Base-by-base conservation (phyloP, 345 rosid genomes). In the Rhizophora mangle region DNA sequence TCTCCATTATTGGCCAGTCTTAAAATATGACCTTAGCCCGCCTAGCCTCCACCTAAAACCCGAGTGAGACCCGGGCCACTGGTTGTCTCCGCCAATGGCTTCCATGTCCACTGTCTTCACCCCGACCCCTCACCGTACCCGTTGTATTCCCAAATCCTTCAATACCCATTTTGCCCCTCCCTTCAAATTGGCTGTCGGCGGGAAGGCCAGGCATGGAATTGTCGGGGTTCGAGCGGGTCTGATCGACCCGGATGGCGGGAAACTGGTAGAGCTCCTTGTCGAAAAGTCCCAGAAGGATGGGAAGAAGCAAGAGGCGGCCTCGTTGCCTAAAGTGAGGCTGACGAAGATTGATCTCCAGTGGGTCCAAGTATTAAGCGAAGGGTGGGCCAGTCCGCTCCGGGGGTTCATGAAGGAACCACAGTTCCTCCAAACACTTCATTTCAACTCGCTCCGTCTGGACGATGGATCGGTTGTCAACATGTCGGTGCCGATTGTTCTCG, bases 341-440 rank as follows among this genome's bases (percentile, higher is more conserved):
- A 79, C 93, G 21, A 56, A 67, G 82, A 90, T 95, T 65, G 99
- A 95, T 69, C 19, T 80, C 29, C 86, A 95, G 74, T 92, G 99
- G 97, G 88, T 92, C 72, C 96, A 95, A 78, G 99, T 95, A n/a
- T 73, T 95, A 69, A 87, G 96, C 84, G 97, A 95, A 81, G 99
- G 97, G n/a, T 95, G 99, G 99, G 97, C 97, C 53, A 95, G 99
- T 59, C 99, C 99, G 8, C 89, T 92, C 65, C 76, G 80, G 4
- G 99, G 99, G 20, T 95, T 92, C 94, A 95, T 95, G 99, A 87
- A 89, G 79, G 92, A 92, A 83, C 84, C 96, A 89, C 92, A 95
- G 99, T 92, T 95, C 99, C 99, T 95, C 96, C 99, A 95, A 95
- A 90, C 99, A 74, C 99, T 95, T 92, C 97, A 92, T 90, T 95